Conservation (phyloP, 495 filamentous ascomycete species). For the Neurospora cerealis region DNA sequence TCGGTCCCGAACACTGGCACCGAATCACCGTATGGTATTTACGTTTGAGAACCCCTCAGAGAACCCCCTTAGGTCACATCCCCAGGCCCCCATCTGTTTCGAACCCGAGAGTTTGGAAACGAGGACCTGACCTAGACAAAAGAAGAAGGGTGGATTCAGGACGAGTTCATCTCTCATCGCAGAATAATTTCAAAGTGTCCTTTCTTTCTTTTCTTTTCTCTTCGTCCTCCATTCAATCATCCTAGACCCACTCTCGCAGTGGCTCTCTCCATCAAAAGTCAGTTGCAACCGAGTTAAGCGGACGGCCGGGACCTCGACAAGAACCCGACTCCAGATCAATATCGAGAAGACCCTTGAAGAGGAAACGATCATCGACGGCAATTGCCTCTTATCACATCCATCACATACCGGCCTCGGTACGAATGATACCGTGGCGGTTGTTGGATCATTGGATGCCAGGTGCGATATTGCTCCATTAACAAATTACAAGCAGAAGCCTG, state of each 20-base stretch:
- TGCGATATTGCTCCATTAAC: not conserved
- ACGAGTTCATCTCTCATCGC: not conserved
- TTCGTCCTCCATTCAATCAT: not conserved
- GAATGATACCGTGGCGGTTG: not conserved
- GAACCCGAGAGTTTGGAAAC: not conserved
- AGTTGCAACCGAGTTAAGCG: not conserved
- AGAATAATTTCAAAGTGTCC: not conserved
- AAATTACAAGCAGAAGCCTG: not conserved
- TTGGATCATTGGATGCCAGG: not conserved
- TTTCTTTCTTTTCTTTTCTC: not conserved
- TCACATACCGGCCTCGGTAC: not conserved
- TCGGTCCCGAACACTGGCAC: not conserved
- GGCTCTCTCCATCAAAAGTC: not conserved
- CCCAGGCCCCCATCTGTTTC: not conserved
- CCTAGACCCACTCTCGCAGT: not conserved
- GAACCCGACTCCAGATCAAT: not conserved
- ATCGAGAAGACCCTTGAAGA: not conserved
- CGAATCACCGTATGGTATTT: not conserved
- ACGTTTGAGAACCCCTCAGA: not conserved
- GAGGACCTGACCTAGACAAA: not conserved
- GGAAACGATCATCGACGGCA: not conserved
- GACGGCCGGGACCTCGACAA: not conserved
- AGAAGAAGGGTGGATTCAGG: not conserved
- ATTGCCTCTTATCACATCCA: not conserved
- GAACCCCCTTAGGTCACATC: not conserved